phyloP scores from a whole-genome alignment of 495 filamentous ascomycete genomes.

The Trichoderma parareesei region DNA sequence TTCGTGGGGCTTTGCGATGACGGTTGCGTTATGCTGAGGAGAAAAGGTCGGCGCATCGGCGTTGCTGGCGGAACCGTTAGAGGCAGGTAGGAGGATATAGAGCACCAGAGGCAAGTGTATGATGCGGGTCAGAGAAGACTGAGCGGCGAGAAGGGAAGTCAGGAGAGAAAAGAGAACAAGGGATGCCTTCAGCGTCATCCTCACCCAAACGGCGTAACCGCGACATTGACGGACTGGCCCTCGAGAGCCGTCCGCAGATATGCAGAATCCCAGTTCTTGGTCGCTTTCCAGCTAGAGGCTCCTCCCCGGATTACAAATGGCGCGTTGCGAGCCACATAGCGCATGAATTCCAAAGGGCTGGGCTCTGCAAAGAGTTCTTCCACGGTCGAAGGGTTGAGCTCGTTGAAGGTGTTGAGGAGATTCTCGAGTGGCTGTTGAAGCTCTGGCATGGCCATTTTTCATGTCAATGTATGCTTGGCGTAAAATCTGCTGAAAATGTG shows the following conservation, averaged over 20 bases:
- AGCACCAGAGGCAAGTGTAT: no score
- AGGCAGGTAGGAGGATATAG: slow-evolving; percentile 1
- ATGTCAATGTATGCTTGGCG: not conserved
- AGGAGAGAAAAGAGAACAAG: not conserved
- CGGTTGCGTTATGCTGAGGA: not conserved
- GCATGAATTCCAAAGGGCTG: slow-evolving; percentile 64
- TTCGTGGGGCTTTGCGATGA: slow-evolving; percentile 51
- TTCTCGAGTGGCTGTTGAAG: slow-evolving; percentile 20
- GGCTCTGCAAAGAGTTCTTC: slow-evolving; percentile 53
- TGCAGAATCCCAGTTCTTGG: slow-evolving; percentile 47
- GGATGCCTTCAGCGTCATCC: slow-evolving; percentile 13
- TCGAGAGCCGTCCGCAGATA: slow-evolving; percentile 47
- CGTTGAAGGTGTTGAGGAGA: slow-evolving; percentile 56
- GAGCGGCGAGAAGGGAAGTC: not conserved
- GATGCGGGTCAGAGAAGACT: no score
- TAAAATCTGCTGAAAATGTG: not conserved
- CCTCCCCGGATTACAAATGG: slow-evolving; percentile 60
- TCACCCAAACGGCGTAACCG: slow-evolving; percentile 60
- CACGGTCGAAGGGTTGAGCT: slow-evolving; percentile 51
- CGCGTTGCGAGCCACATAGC: slow-evolving; percentile 55
- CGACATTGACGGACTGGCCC: slow-evolving; percentile 52
- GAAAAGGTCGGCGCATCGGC: slow-evolving; percentile 48
- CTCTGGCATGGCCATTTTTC: not conserved
- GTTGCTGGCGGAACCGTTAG: slow-evolving; percentile 31
- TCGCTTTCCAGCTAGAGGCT: slow-evolving; percentile 50